Evolutionary conservation across 148 eudicot genomes (phyloP).

Genomic region (Amaranthus hypochondriacus): DNA sequence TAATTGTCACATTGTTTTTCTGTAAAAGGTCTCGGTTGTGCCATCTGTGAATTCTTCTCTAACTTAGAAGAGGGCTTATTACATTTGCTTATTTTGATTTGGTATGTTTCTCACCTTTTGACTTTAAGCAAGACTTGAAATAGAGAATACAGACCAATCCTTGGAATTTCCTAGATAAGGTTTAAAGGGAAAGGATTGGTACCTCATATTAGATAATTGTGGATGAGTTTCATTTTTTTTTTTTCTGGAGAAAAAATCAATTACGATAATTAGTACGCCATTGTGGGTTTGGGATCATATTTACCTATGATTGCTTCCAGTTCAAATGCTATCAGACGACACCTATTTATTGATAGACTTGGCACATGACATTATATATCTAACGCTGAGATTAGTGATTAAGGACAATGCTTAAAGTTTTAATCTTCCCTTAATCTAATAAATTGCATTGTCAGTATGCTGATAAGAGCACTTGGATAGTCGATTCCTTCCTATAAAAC

Average conservation of each 20-base stretch:
- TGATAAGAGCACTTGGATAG: not conserved
- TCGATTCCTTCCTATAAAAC: not conserved
- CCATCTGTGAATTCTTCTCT: conserved; percentile 78
- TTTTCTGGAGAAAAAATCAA: not conserved
- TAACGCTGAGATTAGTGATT: conserved; percentile 5
- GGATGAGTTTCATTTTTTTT: not conserved
- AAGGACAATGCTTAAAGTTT: not conserved
- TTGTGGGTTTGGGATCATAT: not conserved
- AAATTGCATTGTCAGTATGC: not conserved
- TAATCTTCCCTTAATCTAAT: not conserved
- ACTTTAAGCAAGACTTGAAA: conserved; percentile 11
- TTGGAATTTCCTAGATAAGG: conserved; percentile 8
- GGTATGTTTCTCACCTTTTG: conserved; percentile 3
- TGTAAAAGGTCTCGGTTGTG: conserved; percentile 66
- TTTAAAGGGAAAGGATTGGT: conserved; percentile 13
- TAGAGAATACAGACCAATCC: conserved; percentile 7
- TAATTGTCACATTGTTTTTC: conserved; percentile 52
- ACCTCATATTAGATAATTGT: not conserved
- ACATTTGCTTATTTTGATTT: conserved; percentile 28
- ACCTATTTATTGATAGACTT: not conserved
- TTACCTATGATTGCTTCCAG: conserved; percentile 1
- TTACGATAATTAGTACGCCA: not conserved
- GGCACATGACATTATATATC: not conserved
- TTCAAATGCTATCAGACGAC: not conserved
- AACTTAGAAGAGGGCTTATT: conserved; percentile 51